Base-by-base conservation (phyloP, 495 filamentous ascomycete genomes). In the Aspergillus avenaceus region DNA sequence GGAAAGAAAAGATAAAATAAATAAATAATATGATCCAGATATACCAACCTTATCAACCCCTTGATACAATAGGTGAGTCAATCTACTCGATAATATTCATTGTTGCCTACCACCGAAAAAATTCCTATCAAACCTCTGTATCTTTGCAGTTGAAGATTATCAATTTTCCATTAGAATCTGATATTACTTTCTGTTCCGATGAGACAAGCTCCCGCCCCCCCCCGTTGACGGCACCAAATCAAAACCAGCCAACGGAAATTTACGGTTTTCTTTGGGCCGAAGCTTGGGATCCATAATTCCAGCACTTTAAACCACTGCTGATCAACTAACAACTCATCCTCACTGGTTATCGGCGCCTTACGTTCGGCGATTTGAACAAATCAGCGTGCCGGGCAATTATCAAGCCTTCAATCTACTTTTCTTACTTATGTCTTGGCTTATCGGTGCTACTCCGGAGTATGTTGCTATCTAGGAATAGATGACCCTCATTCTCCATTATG, bases 401-500 rank as follows among this genome's bases (percentile, higher is more conserved):
- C 31, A 14, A 4, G 13, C 7, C 45, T n/a, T 23, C 21, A 25
- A 22, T 38, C 21, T 45, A 7, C 26, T 16, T 29, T 18, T 18
- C 18, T 38, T 21, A 14, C 1, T 23, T 16, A 25, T 12, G 0
- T 9, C 42, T 22, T 31, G 11, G 2, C 45, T 47, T 45, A 45
- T 45, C 42, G 23, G 42, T 29, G 42, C 26, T 31, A 38, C 14
- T 38, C 34, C 34, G 34, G 31, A 34, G 11, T 34, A 18, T 28
- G 41, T 28, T 25, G 24, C 41, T 25, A 42, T 42, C 40, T 19
- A 6, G 40, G 11, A 14, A 13, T 6, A 25, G 25, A 53, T 51
- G 56, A 65, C 63, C 58, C 61, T 59, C n/a, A n/a, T 63, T 61
- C 53, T 47, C 41, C 18, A 58, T 63, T 66, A 64, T 52, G 37